Conservation (phyloP, 345 rosid species). For the Arabis hirsuta region DNA sequence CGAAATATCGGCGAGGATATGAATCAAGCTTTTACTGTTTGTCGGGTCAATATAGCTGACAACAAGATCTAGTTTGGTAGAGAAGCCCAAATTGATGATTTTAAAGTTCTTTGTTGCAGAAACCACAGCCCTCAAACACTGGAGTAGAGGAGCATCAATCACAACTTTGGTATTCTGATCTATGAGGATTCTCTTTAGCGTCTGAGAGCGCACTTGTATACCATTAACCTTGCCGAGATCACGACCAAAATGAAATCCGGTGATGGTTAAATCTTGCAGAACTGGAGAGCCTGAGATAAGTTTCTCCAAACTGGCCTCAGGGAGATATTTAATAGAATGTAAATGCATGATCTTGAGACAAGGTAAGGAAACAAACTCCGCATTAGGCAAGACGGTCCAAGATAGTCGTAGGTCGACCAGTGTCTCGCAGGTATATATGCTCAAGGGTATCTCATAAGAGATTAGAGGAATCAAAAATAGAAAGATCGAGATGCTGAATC, state of each 20-base stretch:
- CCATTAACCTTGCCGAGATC: too few relatives aligned
- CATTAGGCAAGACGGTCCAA: neutral
- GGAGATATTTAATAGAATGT: neutral
- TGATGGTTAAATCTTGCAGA: neutral
- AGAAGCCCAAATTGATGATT: neutral
- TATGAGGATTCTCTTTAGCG: constrained; percentile 2
- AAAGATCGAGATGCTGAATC: neutral
- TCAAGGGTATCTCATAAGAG: neutral
- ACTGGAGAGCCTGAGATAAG: constrained; percentile 14
- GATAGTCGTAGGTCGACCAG: neutral
- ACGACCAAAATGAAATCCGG: too few relatives aligned
- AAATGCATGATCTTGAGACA: constrained; percentile 17
- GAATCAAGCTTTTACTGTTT: neutral
- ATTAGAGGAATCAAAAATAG: too few relatives aligned
- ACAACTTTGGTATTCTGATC: neutral
- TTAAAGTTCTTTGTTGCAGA: neutral
- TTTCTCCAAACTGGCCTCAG: neutral
- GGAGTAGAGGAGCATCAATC: constrained; percentile 15
- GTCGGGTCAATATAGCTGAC: neutral
- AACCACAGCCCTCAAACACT: neutral
- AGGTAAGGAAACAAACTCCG: constrained; percentile 16
- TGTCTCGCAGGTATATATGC: neutral
- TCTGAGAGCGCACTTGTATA: constrained; percentile 6
- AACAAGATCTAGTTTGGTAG: neutral
- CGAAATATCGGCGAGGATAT: neutral